These are phyloP conservation scores for Piedraia hortae DNA, from an alignment of 2,329 filamentous ascomycete genomes.

Conservation along the genomic window DNA sequence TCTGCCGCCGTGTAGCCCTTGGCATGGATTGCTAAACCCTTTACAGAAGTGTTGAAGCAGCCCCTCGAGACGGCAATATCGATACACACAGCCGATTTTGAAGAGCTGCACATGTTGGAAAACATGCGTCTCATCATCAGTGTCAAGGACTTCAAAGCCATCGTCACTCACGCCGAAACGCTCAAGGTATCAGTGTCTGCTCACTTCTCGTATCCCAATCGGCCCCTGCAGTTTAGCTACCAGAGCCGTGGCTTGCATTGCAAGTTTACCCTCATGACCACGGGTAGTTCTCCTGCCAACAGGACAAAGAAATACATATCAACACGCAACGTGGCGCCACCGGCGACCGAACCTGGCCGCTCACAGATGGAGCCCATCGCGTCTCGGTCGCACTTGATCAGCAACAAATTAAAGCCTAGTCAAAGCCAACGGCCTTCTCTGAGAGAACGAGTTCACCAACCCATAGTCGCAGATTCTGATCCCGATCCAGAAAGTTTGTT, in stretches of 20 bases:
- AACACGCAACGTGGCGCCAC: constrained; percentile 5
- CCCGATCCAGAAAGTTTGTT: constrained; percentile 42
- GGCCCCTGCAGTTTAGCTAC: constrained; percentile 47
- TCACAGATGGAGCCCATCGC: constrained; percentile 15
- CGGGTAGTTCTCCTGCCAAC: constrained; percentile 22
- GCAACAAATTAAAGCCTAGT: constrained; percentile 10
- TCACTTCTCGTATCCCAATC: constrained; percentile 40
- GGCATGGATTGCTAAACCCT: constrained; percentile 1
- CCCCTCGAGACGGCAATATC: constrained; percentile 56
- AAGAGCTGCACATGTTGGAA: constrained; percentile 44
- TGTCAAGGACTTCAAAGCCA: constrained; percentile 59
- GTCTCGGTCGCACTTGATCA: constrained; percentile 13
- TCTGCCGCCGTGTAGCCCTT: neutral
- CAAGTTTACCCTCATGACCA: constrained; percentile 62
- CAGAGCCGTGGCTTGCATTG: constrained; percentile 38
- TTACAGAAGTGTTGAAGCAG: constrained; percentile 44
- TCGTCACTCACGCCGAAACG: constrained; percentile 46
- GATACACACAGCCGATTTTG: constrained; percentile 49
- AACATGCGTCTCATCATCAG: constrained; percentile 55
- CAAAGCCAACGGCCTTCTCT: constrained; percentile 8
- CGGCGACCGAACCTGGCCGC: constrained; percentile 4
- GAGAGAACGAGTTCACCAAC: constrained; percentile 5
- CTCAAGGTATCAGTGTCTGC: constrained; percentile 38
- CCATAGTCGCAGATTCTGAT: constrained; percentile 25
- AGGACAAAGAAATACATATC: constrained; percentile 15